Base-by-base conservation (phyloP, 139 green algal species). In the Dunaliella primolecta region DNA sequence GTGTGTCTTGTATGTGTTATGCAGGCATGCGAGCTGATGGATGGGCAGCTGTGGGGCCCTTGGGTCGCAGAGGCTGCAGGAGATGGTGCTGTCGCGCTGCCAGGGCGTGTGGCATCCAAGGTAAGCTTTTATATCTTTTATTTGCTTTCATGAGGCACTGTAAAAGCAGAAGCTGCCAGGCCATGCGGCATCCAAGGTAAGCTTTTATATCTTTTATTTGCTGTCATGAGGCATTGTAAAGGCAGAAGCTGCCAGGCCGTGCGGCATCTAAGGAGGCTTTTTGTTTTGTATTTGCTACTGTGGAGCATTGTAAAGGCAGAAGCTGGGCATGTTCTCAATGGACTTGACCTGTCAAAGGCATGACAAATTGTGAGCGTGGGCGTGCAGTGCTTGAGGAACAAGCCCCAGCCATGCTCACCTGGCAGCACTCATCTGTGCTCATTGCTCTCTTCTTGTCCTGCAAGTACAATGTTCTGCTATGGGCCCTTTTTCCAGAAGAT, bases 31-130 rank as follows among this genome's bases (percentile, higher is more conserved):
- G 81, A 91, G 80, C 84, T 95, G 56, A 32, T 86, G 2, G 90
- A 95, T 46, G 89, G 71, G 0, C 38, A 35, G 20, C 75, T 89
- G 11, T 96, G 93, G 93, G 86, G 85, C 27, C 81, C 89, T 1
- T 96, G 93, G 93, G 87, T 83, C 56, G 46, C 82, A 11, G 83
- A 85, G 33, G 37, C 55, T 24, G 82, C 37, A 36, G 57, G 33
- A 2, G 56, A 7, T 3, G 76, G 21, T 2, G 38, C 29, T 1
- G 38, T 25, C 20, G 3, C 81, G 1, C 71, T 85, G 34, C 81
- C 81, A 2, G 20, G 31, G 34, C 70, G 71, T 29, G 71, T 78
- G 34, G 70, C 81, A 2, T 34, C 33, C 34, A 85, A 85, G 70
- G 46, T 64, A 64, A 64, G 7, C 7, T 15, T 25, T 64, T 64